A percentile compares a stretch with the other conserved stretches of the same genome.
These are phyloP conservation scores for Sphenostylis stenocarpa DNA, from an alignment of 306 rosid species.

Conservation along the genomic window DNA sequence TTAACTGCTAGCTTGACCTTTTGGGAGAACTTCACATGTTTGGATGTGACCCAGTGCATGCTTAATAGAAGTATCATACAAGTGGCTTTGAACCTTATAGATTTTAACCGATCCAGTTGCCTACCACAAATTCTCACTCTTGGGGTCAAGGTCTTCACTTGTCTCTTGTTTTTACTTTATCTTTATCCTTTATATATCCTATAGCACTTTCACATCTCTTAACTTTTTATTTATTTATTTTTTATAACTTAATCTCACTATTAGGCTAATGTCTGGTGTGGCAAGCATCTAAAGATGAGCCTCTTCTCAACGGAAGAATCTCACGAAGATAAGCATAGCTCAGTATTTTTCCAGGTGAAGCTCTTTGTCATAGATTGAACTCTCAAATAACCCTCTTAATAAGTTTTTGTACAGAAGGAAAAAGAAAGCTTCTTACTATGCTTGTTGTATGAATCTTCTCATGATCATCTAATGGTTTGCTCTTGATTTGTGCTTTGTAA, in stretches of 20 bases:
- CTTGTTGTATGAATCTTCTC: background rate
- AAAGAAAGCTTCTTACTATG: background rate
- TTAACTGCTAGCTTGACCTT: slow-evolving; percentile 68
- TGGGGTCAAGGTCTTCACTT: slow-evolving; percentile 57
- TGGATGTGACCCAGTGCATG: slow-evolving; percentile 85
- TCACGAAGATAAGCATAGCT: slow-evolving; percentile 76
- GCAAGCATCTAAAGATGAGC: slow-evolving; percentile 84
- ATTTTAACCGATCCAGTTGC: slow-evolving; percentile 46
- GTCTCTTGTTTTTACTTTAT: background rate
- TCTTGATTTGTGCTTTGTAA: background rate
- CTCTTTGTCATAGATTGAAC: slow-evolving; percentile 14
- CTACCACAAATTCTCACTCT: slow-evolving; percentile 60
- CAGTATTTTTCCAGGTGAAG: slow-evolving; percentile 74
- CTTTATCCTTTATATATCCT: background rate
- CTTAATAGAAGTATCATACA: slow-evolving; percentile 63
- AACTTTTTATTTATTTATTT: background rate
- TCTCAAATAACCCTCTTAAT: background rate
- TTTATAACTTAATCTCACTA: slow-evolving; percentile 14
- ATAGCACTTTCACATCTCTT: slow-evolving; percentile 4
- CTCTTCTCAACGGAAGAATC: slow-evolving; percentile 80
- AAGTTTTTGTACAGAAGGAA: background rate
- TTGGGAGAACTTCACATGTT: slow-evolving; percentile 93
- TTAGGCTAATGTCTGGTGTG: slow-evolving; percentile 79
- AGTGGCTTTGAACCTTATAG: slow-evolving; percentile 53
- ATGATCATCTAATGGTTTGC: background rate